Percentiles rank a stretch among this genome's conserved stretches.
Evolutionary conservation across 139 green algal species (phyloP).

Genomic region (Micromonas pusilla): DNA sequence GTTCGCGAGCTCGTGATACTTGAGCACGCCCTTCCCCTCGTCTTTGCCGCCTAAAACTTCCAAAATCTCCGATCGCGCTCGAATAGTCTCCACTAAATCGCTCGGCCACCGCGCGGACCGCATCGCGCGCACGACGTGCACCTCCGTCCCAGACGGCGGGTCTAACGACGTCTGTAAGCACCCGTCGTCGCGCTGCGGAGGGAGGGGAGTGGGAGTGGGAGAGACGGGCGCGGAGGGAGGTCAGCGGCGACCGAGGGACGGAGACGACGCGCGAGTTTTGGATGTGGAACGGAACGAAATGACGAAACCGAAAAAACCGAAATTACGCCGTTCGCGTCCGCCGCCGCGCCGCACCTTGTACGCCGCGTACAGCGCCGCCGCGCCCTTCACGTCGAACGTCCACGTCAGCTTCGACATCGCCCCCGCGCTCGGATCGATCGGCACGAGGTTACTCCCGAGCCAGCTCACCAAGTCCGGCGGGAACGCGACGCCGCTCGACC

Average conservation of each 20-base stretch:
- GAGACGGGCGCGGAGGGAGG: too few relatives aligned
- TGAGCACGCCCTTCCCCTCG: neutral
- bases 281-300: too few relatives aligned
- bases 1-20: constrained; percentile 48
- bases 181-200: too few relatives aligned
- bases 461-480: constrained; percentile 15
- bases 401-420: constrained; percentile 13
- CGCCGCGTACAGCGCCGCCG: constrained; percentile 15
- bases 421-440: neutral
- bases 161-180: too few relatives aligned
- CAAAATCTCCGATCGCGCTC: neutral
- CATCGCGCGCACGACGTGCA: constrained; percentile 21
- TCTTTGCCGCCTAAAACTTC: neutral
- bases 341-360: neutral
- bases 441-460: constrained; percentile 13
- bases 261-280: too few relatives aligned
- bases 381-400: constrained; percentile 15
- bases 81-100: neutral
- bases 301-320: neutral
- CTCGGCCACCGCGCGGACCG: neutral
- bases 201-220: too few relatives aligned
- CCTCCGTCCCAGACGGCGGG: too few relatives aligned
- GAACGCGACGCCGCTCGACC: neutral
- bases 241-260: too few relatives aligned
- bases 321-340: neutral